Percentiles rank a stretch among this genome's conserved stretches.
phyloP scores from a whole-genome alignment of 495 filamentous ascomycete species.

The Xylaria sp. region DNA sequence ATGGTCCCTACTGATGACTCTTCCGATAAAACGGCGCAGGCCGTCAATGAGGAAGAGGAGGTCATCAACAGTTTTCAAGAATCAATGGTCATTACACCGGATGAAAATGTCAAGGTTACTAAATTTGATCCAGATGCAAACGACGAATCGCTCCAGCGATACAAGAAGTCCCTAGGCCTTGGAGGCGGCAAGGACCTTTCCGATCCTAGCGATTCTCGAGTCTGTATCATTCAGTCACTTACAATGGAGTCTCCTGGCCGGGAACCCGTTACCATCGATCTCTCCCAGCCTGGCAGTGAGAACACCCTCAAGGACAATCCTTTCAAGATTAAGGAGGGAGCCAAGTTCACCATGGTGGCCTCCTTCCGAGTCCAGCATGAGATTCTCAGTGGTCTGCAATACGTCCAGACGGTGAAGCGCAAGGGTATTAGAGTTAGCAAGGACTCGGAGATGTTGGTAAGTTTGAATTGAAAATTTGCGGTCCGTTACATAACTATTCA shows the following conservation, averaged over 20 bases:
- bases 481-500: not conserved
- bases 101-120: conserved; percentile 28
- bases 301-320: conserved; percentile 80
- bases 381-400: conserved; percentile 91
- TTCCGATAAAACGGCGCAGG: not conserved
- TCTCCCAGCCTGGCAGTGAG: conserved; percentile 68
- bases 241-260: conserved; percentile 82
- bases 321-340: conserved; percentile 96
- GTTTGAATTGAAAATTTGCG: conserved; percentile 38
- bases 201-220: conserved; percentile 78
- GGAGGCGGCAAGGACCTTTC: conserved; percentile 66
- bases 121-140: conserved; percentile 57
- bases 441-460: conserved; percentile 94
- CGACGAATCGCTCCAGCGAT: conserved; percentile 93
- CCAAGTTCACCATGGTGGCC: conserved; percentile 89
- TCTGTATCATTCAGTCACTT: conserved; percentile 89
- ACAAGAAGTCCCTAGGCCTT: conserved; percentile 95
- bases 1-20: not conserved
- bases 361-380: conserved; percentile 95
- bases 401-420: conserved; percentile 89
- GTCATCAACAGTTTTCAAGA: conserved; percentile 20
- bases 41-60: conserved; percentile 18
- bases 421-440: conserved; percentile 85
- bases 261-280: conserved; percentile 82
- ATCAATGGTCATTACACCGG: conserved; percentile 13